Evolutionary conservation across 1,139 yeast species (phyloP), one percentile per base, ranked within the genome.

Genomic region (Pichia cactophila): DNA sequence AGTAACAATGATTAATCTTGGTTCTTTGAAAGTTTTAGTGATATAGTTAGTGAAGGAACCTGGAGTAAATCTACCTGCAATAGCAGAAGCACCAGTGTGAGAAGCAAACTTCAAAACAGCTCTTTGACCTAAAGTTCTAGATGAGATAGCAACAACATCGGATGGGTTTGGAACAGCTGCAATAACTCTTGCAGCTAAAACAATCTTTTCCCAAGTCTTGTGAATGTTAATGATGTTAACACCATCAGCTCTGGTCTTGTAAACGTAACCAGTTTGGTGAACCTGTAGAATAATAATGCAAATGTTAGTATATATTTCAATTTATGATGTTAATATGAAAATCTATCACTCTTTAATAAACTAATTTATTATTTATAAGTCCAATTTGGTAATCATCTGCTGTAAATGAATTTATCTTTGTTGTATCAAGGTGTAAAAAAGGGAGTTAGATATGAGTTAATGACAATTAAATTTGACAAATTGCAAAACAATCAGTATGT

Each of bases 51-150:
- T 94, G 90, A 94, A 94, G 83, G 87, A 85, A 86, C 99, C 99
- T 78, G 99, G 99, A 69, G 98, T 94, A 89, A 94, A 94, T 81
- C 99, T 90, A 78, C 98, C 98, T 68, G 98, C 98, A 78, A 94
- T 90, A 75, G 98, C 94, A 67, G 97, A 90, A 65, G 98, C 96
- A 77, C 98, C 97, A 68, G 98, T 90, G 92, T 94, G 98, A 69
- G 96, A 88, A 73, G 98, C 97, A 72, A 86, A 94, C 83, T 94
- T 94, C 75, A 94, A 85, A 65, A 90, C 98, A 72, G 98, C 99
- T 83, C 99, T 92, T 83, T 94, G 99, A 72, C 98, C 99, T 80
- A 87, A 92, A 68, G 97, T 90, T 84, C 98, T 92, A 69, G 98
- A 88, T 62, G 97, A 90, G 72, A 95, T 87, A 69, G 96, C 97